Percentiles rank a stretch among this genome's conserved stretches.
Conservation (phyloP, 441 rosid genomes). For the Manihot esculenta region DNA sequence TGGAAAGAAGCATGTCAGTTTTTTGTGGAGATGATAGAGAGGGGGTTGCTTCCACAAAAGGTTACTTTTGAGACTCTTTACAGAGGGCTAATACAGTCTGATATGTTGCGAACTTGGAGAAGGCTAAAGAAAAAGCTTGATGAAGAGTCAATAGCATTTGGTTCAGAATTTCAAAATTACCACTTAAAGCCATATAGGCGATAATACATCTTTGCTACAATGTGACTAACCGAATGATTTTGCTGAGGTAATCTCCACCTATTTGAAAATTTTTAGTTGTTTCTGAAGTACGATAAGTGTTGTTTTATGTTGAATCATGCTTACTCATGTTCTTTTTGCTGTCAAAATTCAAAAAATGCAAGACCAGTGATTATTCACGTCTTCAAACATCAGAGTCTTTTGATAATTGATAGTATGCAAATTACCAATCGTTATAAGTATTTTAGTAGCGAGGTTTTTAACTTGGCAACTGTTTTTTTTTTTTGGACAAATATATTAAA, state of each 20-base stretch:
- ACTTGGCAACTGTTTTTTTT: no score
- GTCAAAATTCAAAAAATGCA: not conserved
- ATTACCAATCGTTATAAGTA: no score
- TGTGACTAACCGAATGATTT: not conserved
- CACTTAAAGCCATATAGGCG: constrained; percentile 73
- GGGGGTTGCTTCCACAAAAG: constrained; percentile 82
- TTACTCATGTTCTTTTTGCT: not conserved
- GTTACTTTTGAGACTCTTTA: constrained; percentile 79
- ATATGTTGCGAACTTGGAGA: constrained; percentile 91
- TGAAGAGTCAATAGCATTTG: constrained; percentile 70
- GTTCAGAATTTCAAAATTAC: constrained; percentile 69
- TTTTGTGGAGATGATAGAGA: constrained; percentile 94
- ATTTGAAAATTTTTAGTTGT: not conserved
- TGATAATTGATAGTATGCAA: no score
- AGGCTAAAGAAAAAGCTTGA: constrained; percentile 88
- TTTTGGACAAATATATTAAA: no score
- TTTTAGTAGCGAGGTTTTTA: no score
- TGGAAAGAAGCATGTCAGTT: constrained; percentile 80
- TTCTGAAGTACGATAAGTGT: not conserved
- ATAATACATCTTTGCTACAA: constrained; percentile 26
- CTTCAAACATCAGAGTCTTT: no score
- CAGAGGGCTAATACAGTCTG: constrained; percentile 76
- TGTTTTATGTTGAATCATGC: not conserved
- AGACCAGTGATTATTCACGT: no score
- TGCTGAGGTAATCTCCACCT: not conserved